Base-by-base conservation (phyloP, 352 stramenopile genomes). In the Lagenidium sp. region DNA sequence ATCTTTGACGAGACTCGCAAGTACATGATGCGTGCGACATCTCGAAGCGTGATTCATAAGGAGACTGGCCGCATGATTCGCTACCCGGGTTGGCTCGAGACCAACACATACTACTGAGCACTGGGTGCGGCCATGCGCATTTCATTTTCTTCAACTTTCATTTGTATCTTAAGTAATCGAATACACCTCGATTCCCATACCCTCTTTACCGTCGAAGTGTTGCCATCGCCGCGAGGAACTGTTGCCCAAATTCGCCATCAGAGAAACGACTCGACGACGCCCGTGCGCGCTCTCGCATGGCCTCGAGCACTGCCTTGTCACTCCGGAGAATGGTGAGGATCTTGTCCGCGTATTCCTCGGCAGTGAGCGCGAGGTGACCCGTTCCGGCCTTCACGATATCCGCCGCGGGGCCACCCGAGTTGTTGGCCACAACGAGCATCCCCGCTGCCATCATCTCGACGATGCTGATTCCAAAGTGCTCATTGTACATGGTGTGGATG, bases 381-480 rank as follows among this genome's bases (percentile, higher is more conserved):
- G 76, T 82, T 18, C 56, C 73, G 4, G 65, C 62, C 39, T 82
- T 76, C 4, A 98, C 79, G 50, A 98, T 98, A 47, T 98, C 94
- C 11, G 72, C 73, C 39, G 94, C 85, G 1, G 97, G 97, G 0
- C 97, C 97, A 31, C 96, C 97, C 6, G 90, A 98, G 58, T 98
- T 86, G 68, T 99, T 97, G 4, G 96, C 97, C 6, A 99, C 68
- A 0, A 95, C 79, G 1, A 99, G 64, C 44, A 99, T 64, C 10
- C 96, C 96, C 1, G 96, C 91, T 7, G 96, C 89, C 93, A 99
- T 98, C 94, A 99, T 99, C 74, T 99, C 97, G 32, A 99, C 97
- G 24, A 99, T 94, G 38, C 95, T 95, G 62, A 99, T 99, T 6
- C 97, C 97, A 77, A 99, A 99, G 67, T 99, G 97, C 64, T 99